Evolutionary conservation across 257 asterid genomes (phyloP).

Genomic region (Cordia subcordata): DNA sequence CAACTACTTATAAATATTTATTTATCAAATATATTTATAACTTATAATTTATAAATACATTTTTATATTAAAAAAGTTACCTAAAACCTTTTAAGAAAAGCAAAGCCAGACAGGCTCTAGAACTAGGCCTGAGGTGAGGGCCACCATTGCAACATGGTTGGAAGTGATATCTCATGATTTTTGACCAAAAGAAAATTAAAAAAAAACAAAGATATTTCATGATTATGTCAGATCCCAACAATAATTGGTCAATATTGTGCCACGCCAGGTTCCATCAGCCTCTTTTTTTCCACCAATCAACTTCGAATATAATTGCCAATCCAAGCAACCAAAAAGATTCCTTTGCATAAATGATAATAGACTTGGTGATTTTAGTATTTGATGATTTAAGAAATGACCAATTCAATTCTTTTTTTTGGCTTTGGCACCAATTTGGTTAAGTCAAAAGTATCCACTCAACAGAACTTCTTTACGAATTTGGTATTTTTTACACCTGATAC

Average conservation of each 20-base stretch:
- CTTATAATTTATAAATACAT: no score
- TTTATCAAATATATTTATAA: no score
- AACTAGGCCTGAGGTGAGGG: neutral
- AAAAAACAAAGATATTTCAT: no score
- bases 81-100: no score
- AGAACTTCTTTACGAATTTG: neutral
- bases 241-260: slow-evolving; percentile 23
- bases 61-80: no score
- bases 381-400: no score
- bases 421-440: neutral
- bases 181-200: no score
- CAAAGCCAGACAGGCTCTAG: no score
- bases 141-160: neutral
- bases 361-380: neutral
- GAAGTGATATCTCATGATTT: neutral
- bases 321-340: slow-evolving; percentile 6
- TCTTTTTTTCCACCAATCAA: slow-evolving; percentile 13
- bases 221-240: slow-evolving; percentile 2
- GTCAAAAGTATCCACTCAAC: neutral
- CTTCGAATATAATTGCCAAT: neutral
- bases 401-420: slow-evolving; percentile 9
- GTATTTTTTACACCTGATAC: no score
- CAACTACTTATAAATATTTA: no score
- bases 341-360: neutral
- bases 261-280: slow-evolving; percentile 24